These are phyloP conservation scores for Arachnopeziza araneosa DNA, from an alignment of 2,329 filamentous ascomycete species.

Conservation along the genomic window DNA sequence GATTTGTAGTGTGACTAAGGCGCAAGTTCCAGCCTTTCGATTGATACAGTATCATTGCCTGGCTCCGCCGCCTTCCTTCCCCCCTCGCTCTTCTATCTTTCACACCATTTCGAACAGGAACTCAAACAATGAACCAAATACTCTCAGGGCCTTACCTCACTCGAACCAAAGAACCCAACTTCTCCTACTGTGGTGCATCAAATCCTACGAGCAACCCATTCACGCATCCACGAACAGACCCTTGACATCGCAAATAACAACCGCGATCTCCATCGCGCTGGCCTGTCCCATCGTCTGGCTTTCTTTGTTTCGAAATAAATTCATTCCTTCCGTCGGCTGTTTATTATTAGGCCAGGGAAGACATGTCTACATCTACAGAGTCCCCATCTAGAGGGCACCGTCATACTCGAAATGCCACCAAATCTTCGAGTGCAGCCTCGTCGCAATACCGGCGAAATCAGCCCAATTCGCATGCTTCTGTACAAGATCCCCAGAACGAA, in stretches of 20 bases:
- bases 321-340: slow-evolving; percentile 20
- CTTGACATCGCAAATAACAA: neutral
- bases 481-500: slow-evolving; percentile 29
- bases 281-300: neutral
- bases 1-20: neutral
- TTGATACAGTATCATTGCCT: neutral
- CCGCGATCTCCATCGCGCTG: neutral
- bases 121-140: slow-evolving; percentile 26
- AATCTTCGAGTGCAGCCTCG: slow-evolving; percentile 19
- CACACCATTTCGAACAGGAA: slow-evolving; percentile 9
- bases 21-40: neutral
- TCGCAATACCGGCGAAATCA: slow-evolving; percentile 37
- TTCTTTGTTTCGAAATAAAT: neutral
- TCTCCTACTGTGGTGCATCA: slow-evolving; percentile 14
- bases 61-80: slow-evolving; percentile 2
- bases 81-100: slow-evolving; percentile 2
- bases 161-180: slow-evolving; percentile 10
- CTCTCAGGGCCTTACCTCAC: slow-evolving; percentile 13
- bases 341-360: slow-evolving; percentile 44
- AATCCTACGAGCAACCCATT: slow-evolving; percentile 19
- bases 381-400: slow-evolving; percentile 33
- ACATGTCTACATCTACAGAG: slow-evolving; percentile 38
- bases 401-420: slow-evolving; percentile 26
- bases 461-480: slow-evolving; percentile 35
- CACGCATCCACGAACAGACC: slow-evolving; percentile 12